These are phyloP conservation scores for Cryptococcus neoformans DNA, from an alignment of 1,284 basidiomycete genomes.

Conservation along the genomic window DNA sequence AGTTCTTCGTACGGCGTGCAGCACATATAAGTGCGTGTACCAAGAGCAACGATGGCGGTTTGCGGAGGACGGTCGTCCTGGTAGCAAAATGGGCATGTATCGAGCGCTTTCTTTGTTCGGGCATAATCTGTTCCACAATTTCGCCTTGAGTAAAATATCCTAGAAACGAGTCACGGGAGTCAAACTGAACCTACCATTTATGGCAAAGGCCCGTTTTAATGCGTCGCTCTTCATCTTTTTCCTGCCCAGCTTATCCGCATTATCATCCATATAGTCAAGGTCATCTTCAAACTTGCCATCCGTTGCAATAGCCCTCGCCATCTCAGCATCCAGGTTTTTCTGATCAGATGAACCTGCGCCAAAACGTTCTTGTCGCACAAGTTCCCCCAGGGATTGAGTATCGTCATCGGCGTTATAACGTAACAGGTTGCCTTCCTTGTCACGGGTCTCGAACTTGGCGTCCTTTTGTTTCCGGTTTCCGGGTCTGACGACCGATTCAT, in stretches of 20 bases:
- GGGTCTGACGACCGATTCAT: slow-evolving; percentile 48
- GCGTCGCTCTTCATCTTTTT: slow-evolving; percentile 94
- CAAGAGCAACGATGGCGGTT: slow-evolving; percentile 83
- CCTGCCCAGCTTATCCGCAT: slow-evolving; percentile 84
- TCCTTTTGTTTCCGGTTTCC: slow-evolving; percentile 71
- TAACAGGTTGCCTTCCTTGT: slow-evolving; percentile 83
- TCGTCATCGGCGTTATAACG: slow-evolving; percentile 87
- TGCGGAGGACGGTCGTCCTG: slow-evolving; percentile 84
- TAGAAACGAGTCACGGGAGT: not conserved
- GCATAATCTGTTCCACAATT: slow-evolving; percentile 69
- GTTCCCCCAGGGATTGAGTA: slow-evolving; percentile 75
- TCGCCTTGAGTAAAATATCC: no score
- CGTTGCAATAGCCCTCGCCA: slow-evolving; percentile 79
- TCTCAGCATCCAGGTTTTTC: slow-evolving; percentile 86
- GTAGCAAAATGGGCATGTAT: slow-evolving; percentile 82
- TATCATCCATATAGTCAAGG: slow-evolving; percentile 94
- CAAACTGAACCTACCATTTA: slow-evolving; percentile 64
- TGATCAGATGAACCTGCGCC: slow-evolving; percentile 82
- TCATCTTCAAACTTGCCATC: slow-evolving; percentile 86
- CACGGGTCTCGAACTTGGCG: slow-evolving; percentile 82
- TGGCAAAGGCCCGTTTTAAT: slow-evolving; percentile 95
- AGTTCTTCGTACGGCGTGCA: slow-evolving; percentile 84
- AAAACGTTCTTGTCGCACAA: slow-evolving; percentile 89
- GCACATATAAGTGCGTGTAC: slow-evolving; percentile 82
- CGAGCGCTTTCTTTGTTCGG: slow-evolving; percentile 83